A percentile compares a stretch with the other conserved stretches of the same genome.
These are phyloP conservation scores for Cucurbitaria berberidis DNA, from an alignment of 2,329 filamentous ascomycete species.

Conservation along the genomic window DNA sequence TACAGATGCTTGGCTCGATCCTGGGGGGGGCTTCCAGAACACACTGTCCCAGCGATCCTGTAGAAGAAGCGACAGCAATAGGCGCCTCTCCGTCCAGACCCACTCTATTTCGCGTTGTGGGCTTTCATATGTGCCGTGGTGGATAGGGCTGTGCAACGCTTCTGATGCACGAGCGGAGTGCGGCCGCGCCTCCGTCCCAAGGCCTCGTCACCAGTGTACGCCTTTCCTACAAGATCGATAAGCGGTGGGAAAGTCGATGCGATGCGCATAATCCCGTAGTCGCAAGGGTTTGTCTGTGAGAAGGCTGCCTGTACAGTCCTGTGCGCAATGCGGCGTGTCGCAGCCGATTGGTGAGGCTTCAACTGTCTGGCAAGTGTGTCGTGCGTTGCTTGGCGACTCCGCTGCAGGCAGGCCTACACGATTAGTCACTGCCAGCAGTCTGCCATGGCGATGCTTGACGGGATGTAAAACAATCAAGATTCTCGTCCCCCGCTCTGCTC, in stretches of 20 bases:
- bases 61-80: constrained; percentile 3
- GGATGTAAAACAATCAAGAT: constrained; percentile 45
- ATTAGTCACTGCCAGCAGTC: constrained; percentile 32
- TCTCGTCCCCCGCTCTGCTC: constrained; percentile 42
- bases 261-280: constrained; percentile 21
- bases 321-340: constrained; percentile 27
- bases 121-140: constrained; percentile 7
- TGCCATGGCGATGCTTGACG: constrained; percentile 29
- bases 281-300: constrained; percentile 27
- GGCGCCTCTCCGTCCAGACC: constrained; percentile 12
- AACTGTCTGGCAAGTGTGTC: constrained; percentile 39
- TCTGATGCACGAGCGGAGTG: constrained; percentile 28
- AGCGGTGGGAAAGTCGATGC: constrained; percentile 28
- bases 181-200: constrained; percentile 14
- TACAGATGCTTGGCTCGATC: not conserved
- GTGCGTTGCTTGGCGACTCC: constrained; percentile 15
- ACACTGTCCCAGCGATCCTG: not conserved
- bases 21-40: not conserved
- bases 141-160: constrained; percentile 17
- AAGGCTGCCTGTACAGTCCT: constrained; percentile 12
- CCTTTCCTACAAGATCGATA: constrained; percentile 17
- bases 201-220: constrained; percentile 13
- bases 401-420: constrained; percentile 29
- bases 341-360: constrained; percentile 36
- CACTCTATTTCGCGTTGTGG: constrained; percentile 9